Base-by-base conservation (phyloP, 768 basidiomycete genomes). In the Collybiopsis confluens region DNA sequence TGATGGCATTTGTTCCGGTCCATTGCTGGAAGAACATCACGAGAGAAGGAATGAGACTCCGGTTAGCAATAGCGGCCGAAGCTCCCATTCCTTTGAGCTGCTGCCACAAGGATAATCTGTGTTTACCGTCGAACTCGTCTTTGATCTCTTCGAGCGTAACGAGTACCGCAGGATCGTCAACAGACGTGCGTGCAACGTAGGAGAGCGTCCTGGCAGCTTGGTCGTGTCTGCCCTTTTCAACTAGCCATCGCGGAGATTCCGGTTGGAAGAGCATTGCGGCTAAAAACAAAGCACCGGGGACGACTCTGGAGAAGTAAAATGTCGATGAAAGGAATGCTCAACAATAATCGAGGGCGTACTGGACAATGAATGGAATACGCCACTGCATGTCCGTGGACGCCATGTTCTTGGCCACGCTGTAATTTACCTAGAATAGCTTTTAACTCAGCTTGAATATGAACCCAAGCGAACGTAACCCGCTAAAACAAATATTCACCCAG, bases 181-280 rank as follows among this genome's bases (percentile, higher is more conserved):
- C 50, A 11, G 65, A 54, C 5, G 58, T 68, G 43, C 71, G 62
- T 35, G 57, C 61, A 1, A 66, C 64, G 44, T 64, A 78, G 3
- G 74, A 76, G 4, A 77, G 68, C 6, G 65, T 70, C 16, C 28
- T 61, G 0, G 70, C 72, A 16, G 79, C 80, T 13, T 68, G 67
- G 13, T 73, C 72, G 30, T 73, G 69, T 35, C 69, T 66, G 24
- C 69, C 66, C 47, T 73, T 69, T 59, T 80, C 79, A 21, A 76
- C 78, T 21, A 82, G 64, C 77, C 76, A 81, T n/a, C 80, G 70
- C 11, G 81, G 81, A 1, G 80, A 81, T 58, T 82, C 81, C 4
- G 79, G 77, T 54, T 80, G 76, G 49, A 72, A 73, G 6, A 72
- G 43, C 74, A 82, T 79, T 4, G 68, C 61, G 33, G 73, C 52